Conservation (phyloP, 768 basidiomycete species). For the Tulasnella sp. region DNA sequence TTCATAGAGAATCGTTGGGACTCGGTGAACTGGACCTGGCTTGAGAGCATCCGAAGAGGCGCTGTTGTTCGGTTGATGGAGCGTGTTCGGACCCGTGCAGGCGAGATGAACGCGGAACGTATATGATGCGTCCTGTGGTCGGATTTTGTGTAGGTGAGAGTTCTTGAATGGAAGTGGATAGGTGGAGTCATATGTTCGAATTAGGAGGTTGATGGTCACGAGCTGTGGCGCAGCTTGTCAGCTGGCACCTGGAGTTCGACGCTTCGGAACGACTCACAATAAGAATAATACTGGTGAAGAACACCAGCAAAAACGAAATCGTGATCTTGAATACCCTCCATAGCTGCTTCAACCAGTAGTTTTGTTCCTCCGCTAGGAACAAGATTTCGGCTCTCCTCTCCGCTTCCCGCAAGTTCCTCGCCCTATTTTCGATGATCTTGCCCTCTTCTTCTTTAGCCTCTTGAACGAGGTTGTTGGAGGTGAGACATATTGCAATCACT, state of each 20-base stretch:
- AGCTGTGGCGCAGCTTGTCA: not conserved
- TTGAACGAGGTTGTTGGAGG: constrained; percentile 22
- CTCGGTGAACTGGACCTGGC: not conserved
- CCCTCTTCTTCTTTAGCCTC: constrained; percentile 18
- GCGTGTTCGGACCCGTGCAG: not conserved
- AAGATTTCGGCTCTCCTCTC: constrained; percentile 4
- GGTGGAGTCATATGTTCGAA: constrained; percentile 21
- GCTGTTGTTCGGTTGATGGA: not conserved
- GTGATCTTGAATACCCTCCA: constrained; percentile 1
- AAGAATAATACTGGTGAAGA: not conserved
- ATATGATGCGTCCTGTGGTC: not conserved
- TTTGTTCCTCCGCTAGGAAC: not conserved
- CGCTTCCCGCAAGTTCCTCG: not conserved
- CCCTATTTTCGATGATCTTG: not conserved
- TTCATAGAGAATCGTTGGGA: not conserved
- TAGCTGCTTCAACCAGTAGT: not conserved
- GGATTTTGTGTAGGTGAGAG: not conserved
- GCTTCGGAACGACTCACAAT: not conserved
- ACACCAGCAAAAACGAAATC: not conserved
- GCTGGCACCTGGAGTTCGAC: not conserved
- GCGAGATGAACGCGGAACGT: constrained; percentile 11
- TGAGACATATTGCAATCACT: not conserved
- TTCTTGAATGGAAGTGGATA: constrained; percentile 22
- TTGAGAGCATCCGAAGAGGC: not conserved
- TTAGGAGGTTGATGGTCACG: constrained; percentile 18